These are phyloP conservation scores for Aspergillus haitiensis DNA, from an alignment of 495 filamentous ascomycete species.

Conservation along the genomic window DNA sequence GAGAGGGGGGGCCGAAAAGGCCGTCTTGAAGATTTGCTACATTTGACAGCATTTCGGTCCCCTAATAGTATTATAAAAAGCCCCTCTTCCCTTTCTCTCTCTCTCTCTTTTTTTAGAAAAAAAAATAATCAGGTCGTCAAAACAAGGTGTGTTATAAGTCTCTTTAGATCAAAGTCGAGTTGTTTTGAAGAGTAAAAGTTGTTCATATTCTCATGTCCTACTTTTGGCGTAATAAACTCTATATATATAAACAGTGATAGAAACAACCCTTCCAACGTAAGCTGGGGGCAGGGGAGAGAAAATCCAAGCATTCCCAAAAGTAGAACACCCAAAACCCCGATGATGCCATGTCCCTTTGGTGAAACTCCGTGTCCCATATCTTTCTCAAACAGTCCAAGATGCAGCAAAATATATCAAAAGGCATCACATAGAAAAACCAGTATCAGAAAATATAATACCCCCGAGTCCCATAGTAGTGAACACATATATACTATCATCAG, in stretches of 20 bases:
- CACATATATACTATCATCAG: constrained; percentile 5
- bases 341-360: not conserved
- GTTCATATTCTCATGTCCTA: constrained; percentile 21
- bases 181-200: not conserved
- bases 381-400: not conserved
- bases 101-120: too few species aligned
- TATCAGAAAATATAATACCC: not conserved
- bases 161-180: too few species aligned
- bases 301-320: constrained; percentile 8
- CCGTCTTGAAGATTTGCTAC: too few species aligned
- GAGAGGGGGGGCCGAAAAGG: too few species aligned
- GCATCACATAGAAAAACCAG: constrained; percentile 3
- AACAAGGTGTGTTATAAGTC: too few species aligned
- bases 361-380: constrained; percentile 16
- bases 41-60: too few species aligned
- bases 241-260: constrained; percentile 12
- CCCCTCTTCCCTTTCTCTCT: too few species aligned
- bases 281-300: not conserved
- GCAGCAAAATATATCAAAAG: not conserved
- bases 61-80: too few species aligned
- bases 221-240: constrained; percentile 14
- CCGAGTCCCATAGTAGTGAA: constrained; percentile 2
- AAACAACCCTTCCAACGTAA: constrained; percentile 9
- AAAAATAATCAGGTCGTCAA: too few species aligned
- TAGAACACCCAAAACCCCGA: not conserved